A percentile compares a stretch with the other conserved stretches of the same genome.
Evolutionary conservation across 306 rosid species (phyloP).

Genomic region (Datisca glomerata): DNA sequence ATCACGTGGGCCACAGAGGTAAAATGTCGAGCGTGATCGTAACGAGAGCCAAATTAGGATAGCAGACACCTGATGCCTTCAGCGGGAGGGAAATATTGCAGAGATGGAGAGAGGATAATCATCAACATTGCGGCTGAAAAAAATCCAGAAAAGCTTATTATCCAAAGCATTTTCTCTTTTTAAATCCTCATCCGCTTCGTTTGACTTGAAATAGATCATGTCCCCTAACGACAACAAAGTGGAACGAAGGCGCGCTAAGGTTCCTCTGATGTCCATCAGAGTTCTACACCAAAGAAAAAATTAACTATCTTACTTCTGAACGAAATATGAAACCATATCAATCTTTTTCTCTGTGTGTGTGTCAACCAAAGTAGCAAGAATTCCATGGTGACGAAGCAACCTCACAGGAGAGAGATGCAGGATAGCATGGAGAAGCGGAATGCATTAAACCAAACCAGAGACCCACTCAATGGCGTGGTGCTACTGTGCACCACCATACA

Average conservation of each 20-base stretch:
- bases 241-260: conserved; percentile 23
- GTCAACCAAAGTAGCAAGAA: conserved; percentile 13
- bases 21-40: conserved; percentile 64
- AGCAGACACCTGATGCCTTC: conserved; percentile 64
- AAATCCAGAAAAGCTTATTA: conserved; percentile 41
- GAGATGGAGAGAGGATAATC: conserved; percentile 55
- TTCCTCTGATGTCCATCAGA: conserved; percentile 31
- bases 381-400: conserved; percentile 39
- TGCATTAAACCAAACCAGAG: conserved; percentile 19
- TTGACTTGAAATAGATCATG: conserved; percentile 18
- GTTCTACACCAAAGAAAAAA: conserved; percentile 1
- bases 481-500: no score
- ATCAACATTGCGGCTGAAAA: conserved; percentile 51
- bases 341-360: conserved; percentile 2
- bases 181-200: conserved; percentile 15
- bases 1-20: conserved; percentile 72
- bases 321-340: conserved; percentile 12
- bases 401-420: conserved; percentile 8
- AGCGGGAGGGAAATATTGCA: conserved; percentile 59
- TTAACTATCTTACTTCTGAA: neutral
- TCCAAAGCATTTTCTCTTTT: conserved; percentile 35
- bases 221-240: conserved; percentile 12
- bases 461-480: neutral
- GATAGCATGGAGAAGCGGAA: conserved; percentile 10
- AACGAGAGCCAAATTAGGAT: conserved; percentile 52